These are phyloP conservation scores for Scytalidium lignicola DNA, from an alignment of 2,329 filamentous ascomycete species.

Conservation along the genomic window DNA sequence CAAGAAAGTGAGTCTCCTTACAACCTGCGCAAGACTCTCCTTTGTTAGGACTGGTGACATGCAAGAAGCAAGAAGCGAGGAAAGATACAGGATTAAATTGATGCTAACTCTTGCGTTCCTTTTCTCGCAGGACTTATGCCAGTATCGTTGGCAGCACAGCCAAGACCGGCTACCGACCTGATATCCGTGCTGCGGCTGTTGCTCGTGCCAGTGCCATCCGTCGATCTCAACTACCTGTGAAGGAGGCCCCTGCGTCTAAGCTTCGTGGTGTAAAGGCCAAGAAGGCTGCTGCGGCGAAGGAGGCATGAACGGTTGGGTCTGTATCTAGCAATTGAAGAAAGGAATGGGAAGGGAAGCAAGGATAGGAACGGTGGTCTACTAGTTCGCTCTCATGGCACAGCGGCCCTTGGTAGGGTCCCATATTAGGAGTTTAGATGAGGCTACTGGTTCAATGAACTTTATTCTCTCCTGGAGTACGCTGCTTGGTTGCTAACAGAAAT, in stretches of 20 bases:
- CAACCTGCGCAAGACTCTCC: not conserved
- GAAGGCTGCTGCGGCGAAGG: constrained; percentile 56
- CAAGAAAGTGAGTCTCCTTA: constrained; percentile 66
- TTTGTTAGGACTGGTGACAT: not conserved
- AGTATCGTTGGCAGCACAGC: constrained; percentile 76
- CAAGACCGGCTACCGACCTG: constrained; percentile 79
- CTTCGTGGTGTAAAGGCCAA: constrained; percentile 73
- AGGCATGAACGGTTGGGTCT: constrained; percentile 25
- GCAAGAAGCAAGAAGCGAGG: not conserved
- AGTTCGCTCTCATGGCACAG: not conserved
- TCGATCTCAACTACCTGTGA: constrained; percentile 71
- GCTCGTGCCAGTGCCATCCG: constrained; percentile 83
- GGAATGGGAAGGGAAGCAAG: constrained; percentile 4
- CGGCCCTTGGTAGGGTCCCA: not conserved
- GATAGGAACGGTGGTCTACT: constrained; percentile 1
- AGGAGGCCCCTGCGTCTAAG: constrained; percentile 70
- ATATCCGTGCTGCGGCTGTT: constrained; percentile 73
- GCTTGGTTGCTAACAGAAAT: too few relatives aligned
- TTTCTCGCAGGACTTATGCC: constrained; percentile 70
- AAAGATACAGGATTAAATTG: not conserved
- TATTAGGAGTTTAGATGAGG: not conserved
- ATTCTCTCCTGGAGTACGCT: not conserved
- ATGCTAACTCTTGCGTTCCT: constrained; percentile 1
- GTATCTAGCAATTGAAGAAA: constrained; percentile 2
- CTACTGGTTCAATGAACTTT: not conserved